Evolutionary conservation across 208 protist genomes (phyloP), one percentile per base, ranked within the genome.

Genomic region (Trypanosoma mega): DNA sequence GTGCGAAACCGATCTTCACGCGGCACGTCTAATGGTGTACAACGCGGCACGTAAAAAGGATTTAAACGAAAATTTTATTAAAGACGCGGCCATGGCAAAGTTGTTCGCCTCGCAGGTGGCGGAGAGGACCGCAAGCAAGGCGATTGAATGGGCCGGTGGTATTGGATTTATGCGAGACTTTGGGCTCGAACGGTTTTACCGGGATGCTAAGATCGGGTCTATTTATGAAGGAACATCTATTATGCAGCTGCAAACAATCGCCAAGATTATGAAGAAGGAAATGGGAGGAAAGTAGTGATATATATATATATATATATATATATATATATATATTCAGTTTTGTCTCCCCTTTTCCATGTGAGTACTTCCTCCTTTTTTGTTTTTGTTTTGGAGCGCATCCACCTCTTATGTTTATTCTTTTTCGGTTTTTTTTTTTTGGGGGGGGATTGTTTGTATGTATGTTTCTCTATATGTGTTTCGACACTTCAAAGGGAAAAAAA

Each of bases 151-250:
- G 87, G 63, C 97, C 3, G 97, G 97, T 41, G 97, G 97, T 49
- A 90, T 98, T 27, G 97, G 97, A 54, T 98, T 97, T 76, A 98
- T 96, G 39, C 90, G 90, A 69, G 96, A 97, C 53, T 98, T 97
- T 55, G 78, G 80, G 1, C 72, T 87, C 20, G 97, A 99, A 75
- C 98, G 97, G 34, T 98, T 94, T 68, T 99, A 98, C 80, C 80
- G 97, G 18, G 89, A 97, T 65, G 82, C 79, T 7, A 96, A 95
- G 67, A 90, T 93, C 64, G 84, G 90, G 2, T 76, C 88, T 51
- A 96, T 97, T 60, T 97, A 96, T 68, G 96, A 98, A 55, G 97
- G 97, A 31, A 98, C 97, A 0, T 90, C 81, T 26, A 97, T 98
- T 69, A 98, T 98, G 54, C 94, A 98, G 80, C 74, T 98, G 18